Percentiles rank a stretch among this genome's conserved stretches.
Conservation (phyloP, 495 filamentous ascomycete genomes). For the Polyplosphaeria fusca region DNA sequence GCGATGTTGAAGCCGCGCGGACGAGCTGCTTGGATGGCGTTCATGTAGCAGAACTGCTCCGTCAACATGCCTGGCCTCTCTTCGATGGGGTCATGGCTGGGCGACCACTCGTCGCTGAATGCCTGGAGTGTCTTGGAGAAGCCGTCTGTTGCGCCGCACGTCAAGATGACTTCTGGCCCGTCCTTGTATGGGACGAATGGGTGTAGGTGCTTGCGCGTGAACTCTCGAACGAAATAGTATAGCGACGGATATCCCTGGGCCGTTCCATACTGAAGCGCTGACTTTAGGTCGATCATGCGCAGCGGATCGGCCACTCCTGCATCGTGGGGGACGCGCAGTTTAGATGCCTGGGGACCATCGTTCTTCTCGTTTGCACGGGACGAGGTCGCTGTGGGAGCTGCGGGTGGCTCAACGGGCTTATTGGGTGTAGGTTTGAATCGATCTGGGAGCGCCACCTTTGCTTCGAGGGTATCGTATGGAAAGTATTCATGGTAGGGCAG, state of each 20-base stretch:
- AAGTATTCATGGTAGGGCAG: constrained; percentile 79
- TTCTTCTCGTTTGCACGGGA: constrained; percentile 34
- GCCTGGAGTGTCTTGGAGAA: constrained; percentile 71
- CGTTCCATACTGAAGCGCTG: constrained; percentile 82
- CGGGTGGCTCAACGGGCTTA: constrained; percentile 47
- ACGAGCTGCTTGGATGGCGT: constrained; percentile 60
- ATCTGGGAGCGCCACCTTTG: constrained; percentile 66
- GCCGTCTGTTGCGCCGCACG: constrained; percentile 80
- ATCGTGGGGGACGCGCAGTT: constrained; percentile 68
- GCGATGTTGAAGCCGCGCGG: constrained; percentile 71
- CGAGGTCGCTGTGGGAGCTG: constrained; percentile 29
- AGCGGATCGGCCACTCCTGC: constrained; percentile 51
- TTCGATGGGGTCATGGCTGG: constrained; percentile 60
- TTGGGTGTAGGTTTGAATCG: constrained; percentile 69
- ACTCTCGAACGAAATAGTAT: constrained; percentile 69
- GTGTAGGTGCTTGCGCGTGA: constrained; percentile 72
- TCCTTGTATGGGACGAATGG: constrained; percentile 72
- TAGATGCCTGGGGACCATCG: constrained; percentile 41
- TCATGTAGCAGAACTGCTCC: constrained; percentile 77
- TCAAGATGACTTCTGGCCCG: constrained; percentile 73
- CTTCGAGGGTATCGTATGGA: constrained; percentile 86
- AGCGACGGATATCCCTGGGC: constrained; percentile 75
- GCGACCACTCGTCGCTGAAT: constrained; percentile 70
- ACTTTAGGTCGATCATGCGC: constrained; percentile 72
- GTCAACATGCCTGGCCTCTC: constrained; percentile 69